Evolutionary conservation across 495 filamentous ascomycete species (phyloP).

Genomic region (Hamigera avellanea): DNA sequence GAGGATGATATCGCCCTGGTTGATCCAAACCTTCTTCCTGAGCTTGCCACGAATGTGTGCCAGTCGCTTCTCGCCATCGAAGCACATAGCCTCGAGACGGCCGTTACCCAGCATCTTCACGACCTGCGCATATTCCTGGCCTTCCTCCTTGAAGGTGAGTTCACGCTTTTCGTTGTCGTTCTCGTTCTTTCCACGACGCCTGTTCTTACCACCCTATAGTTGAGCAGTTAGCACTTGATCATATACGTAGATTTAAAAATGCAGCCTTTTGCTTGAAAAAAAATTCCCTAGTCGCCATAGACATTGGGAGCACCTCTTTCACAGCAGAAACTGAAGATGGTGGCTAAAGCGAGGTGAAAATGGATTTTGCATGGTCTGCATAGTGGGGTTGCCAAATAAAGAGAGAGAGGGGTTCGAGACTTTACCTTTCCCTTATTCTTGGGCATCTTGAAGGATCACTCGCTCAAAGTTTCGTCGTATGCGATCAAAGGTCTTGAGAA

Average conservation of each 20-base stretch:
- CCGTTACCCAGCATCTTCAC: slow-evolving; percentile 98
- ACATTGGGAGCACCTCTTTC: neutral
- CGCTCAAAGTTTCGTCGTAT: no score
- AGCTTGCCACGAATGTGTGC: slow-evolving; percentile 68
- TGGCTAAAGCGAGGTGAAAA: neutral
- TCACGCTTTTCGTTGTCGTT: slow-evolving; percentile 99
- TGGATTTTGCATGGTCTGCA: neutral
- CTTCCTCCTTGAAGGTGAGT: slow-evolving; percentile 96
- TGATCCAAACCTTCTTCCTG: slow-evolving; percentile 98
- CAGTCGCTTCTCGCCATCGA: slow-evolving; percentile 67
- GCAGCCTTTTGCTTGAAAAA: no score
- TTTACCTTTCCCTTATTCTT: slow-evolving; percentile 98
- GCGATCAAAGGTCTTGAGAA: no score
- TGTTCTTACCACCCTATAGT: slow-evolving; percentile 89
- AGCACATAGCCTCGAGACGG: slow-evolving; percentile 91
- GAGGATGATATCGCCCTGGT: slow-evolving; percentile 97
- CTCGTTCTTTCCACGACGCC: slow-evolving; percentile 98
- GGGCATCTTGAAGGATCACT: slow-evolving; percentile 54
- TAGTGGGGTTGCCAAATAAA: slow-evolving; percentile 17
- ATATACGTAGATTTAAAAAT: neutral
- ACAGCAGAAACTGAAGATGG: neutral
- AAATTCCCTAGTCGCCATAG: neutral
- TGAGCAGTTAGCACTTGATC: slow-evolving; percentile 8
- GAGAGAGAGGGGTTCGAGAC: slow-evolving; percentile 9
- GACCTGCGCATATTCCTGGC: slow-evolving; percentile 98